Conservation (phyloP, 1,284 basidiomycete genomes). For the Pholiota adiposa region DNA sequence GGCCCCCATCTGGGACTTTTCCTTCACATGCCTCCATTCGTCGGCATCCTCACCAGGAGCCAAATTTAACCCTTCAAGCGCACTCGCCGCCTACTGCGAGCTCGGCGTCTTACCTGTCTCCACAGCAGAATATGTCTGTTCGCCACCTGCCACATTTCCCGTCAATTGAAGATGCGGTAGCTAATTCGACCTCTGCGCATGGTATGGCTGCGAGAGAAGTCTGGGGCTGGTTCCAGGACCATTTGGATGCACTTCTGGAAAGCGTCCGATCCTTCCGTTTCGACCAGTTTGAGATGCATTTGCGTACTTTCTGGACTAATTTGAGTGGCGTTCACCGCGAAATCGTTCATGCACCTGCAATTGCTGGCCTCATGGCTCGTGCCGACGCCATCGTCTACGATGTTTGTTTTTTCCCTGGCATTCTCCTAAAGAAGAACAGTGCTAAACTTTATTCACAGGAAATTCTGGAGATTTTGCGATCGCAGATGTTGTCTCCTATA, state of each 20-base stretch:
- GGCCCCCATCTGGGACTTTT: slow-evolving; percentile 61
- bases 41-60: slow-evolving; percentile 62
- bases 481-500: slow-evolving; percentile 82
- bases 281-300: slow-evolving; percentile 85
- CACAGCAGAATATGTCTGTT: slow-evolving; percentile 64
- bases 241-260: slow-evolving; percentile 79
- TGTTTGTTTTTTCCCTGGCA: slow-evolving; percentile 48
- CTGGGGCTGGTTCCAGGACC: slow-evolving; percentile 87
- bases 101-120: slow-evolving; percentile 48
- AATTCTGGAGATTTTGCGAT: slow-evolving; percentile 82
- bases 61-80: slow-evolving; percentile 51
- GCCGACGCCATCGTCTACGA: slow-evolving; percentile 89
- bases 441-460: slow-evolving; percentile 51
- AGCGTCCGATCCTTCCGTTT: slow-evolving; percentile 77
- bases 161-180: slow-evolving; percentile 81
- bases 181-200: slow-evolving; percentile 72
- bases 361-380: slow-evolving; percentile 85
- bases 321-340: slow-evolving; percentile 77
- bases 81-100: slow-evolving; percentile 55
- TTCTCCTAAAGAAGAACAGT: slow-evolving; percentile 14
- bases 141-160: slow-evolving; percentile 80
- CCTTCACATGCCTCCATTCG: slow-evolving; percentile 76
- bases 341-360: slow-evolving; percentile 84
- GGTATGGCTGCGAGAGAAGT: slow-evolving; percentile 79
- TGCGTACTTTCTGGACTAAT: slow-evolving; percentile 82